phyloP scores from a whole-genome alignment of 2,329 filamentous ascomycete species.

The Penicillium sp. region DNA sequence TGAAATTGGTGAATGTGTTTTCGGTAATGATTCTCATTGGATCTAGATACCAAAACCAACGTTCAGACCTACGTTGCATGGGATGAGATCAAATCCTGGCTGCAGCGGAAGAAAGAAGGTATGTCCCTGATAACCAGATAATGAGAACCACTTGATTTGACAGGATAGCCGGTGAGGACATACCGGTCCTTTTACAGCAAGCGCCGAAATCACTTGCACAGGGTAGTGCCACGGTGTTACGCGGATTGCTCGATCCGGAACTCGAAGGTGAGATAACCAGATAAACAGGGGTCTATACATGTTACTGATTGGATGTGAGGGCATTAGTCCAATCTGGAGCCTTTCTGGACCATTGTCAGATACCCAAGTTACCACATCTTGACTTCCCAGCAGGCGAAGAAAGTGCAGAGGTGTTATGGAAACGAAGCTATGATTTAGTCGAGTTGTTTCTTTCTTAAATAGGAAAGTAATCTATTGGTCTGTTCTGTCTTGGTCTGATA shows the following conservation, averaged over 20 bases:
- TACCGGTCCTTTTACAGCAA: slow-evolving; percentile 26
- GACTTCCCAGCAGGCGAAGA: slow-evolving; percentile 29
- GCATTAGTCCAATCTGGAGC: slow-evolving; percentile 22
- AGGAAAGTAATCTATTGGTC: not conserved
- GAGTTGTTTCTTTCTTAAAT: slow-evolving; percentile 8
- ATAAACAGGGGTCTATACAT: not conserved
- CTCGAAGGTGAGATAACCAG: slow-evolving; percentile 20
- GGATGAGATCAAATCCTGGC: slow-evolving; percentile 23
- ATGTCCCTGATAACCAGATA: not conserved
- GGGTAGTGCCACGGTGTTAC: slow-evolving; percentile 22
- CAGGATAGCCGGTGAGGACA: slow-evolving; percentile 16
- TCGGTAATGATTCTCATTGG: not conserved
- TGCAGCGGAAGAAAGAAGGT: slow-evolving; percentile 26
- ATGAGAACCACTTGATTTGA: not conserved
- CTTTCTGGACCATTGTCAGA: slow-evolving; percentile 26
- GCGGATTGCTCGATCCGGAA: slow-evolving; percentile 26
- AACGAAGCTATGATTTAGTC: slow-evolving; percentile 30
- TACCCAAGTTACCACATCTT: slow-evolving; percentile 18
- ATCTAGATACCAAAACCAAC: slow-evolving; percentile 23
- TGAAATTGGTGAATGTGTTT: not conserved
- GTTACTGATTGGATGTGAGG: not conserved
- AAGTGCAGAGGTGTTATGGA: slow-evolving; percentile 32
- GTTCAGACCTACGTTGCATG: slow-evolving; percentile 21
- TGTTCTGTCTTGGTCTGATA: not conserved
- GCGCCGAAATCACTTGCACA: slow-evolving; percentile 23